Evolutionary conservation across 2,329 filamentous ascomycete genomes (phyloP).

Genomic region (Aureobasidium sp.): DNA sequence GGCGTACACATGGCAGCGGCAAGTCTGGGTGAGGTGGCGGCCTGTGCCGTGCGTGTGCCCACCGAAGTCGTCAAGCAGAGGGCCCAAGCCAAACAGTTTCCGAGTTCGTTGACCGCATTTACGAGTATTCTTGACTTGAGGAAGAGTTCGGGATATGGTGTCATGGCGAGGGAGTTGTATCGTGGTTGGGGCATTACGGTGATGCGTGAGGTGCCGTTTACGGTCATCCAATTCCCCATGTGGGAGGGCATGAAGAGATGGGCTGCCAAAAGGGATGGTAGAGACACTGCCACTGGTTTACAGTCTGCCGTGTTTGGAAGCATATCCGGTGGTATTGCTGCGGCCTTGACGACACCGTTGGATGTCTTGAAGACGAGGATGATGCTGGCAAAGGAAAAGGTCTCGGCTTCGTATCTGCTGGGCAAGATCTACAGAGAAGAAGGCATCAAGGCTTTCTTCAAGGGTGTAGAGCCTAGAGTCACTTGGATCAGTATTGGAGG

Average conservation of each 20-base stretch:
- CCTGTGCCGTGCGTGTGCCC: constrained; percentile 84
- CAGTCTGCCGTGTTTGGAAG: constrained; percentile 84
- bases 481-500: constrained; percentile 94
- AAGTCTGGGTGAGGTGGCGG: constrained; percentile 78
- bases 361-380: constrained; percentile 96
- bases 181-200: constrained; percentile 88
- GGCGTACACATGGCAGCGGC: constrained; percentile 72
- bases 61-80: constrained; percentile 97
- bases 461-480: constrained; percentile 70
- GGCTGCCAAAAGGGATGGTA: constrained; percentile 41
- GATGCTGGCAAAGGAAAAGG: constrained; percentile 72
- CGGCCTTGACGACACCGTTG: constrained; percentile 80
- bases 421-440: constrained; percentile 54
- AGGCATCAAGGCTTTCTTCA: constrained; percentile 62
- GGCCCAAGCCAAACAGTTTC: constrained; percentile 78
- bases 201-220: constrained; percentile 93
- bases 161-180: constrained; percentile 78
- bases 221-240: constrained; percentile 90
- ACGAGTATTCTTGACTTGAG: constrained; percentile 52
- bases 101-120: constrained; percentile 58
- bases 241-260: constrained; percentile 88
- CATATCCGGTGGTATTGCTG: constrained; percentile 73
- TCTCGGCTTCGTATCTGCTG: constrained; percentile 52
- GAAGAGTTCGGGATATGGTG: constrained; percentile 31
- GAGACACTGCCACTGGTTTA: constrained; percentile 50